Percentiles rank a stretch among this genome's conserved stretches.
These are phyloP conservation scores for Fragaria nilgerrensis DNA, from an alignment of 306 rosid genomes.

Conservation along the genomic window DNA sequence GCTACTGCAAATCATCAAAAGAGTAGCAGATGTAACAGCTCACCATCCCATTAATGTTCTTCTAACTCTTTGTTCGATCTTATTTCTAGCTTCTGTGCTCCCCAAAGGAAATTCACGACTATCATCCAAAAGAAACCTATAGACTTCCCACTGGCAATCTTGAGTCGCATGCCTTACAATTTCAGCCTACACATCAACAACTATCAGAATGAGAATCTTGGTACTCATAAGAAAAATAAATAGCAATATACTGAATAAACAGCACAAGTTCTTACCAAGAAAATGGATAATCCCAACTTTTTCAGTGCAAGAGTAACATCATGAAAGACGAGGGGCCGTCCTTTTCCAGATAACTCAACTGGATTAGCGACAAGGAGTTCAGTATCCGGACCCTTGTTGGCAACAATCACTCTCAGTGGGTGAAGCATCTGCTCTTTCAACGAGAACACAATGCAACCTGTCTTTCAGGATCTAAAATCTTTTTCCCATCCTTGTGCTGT, in stretches of 20 bases:
- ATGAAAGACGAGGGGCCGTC: constrained; percentile 86
- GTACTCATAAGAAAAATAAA: not conserved
- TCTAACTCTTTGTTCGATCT: constrained; percentile 72
- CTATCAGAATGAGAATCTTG: not conserved
- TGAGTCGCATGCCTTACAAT: constrained; percentile 68
- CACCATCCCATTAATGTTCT: constrained; percentile 86
- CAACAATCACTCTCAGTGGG: constrained; percentile 66
- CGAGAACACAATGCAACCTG: constrained; percentile 59
- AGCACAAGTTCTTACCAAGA: constrained; percentile 46
- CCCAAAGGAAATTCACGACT: constrained; percentile 54
- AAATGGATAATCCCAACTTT: constrained; percentile 56
- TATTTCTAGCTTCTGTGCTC: constrained; percentile 54
- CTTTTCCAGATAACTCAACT: constrained; percentile 71
- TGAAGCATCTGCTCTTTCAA: constrained; percentile 71
- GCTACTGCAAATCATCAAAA: constrained; percentile 10
- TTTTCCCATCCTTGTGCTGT: constrained; percentile 61
- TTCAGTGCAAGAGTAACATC: constrained; percentile 76
- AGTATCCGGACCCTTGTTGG: constrained; percentile 74
- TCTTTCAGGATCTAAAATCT: constrained; percentile 64
- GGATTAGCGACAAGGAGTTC: constrained; percentile 90
- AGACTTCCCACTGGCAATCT: constrained; percentile 84
- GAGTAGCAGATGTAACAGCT: constrained; percentile 21
- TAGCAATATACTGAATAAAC: not conserved
- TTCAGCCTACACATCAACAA: constrained; percentile 56
- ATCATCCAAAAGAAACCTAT: constrained; percentile 78